Conservation (phyloP, 352 stramenopile genomes). For the Globisporangium spiculum region DNA sequence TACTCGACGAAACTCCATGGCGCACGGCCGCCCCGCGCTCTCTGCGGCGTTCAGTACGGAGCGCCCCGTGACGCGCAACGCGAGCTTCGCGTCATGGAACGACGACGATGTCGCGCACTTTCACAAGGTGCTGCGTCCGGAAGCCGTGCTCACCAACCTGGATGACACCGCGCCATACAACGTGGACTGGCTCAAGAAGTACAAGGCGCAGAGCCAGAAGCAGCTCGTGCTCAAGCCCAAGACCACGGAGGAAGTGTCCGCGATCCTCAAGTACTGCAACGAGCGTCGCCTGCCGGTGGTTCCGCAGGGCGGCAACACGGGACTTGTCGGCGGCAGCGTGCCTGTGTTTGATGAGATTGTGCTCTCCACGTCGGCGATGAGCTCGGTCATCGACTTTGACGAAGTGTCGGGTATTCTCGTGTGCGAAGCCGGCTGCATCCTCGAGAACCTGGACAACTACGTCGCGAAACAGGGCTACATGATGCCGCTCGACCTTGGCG, state of each 20-base stretch:
- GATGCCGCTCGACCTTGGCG: constrained; percentile 95
- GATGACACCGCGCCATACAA: constrained; percentile 76
- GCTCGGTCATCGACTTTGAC: constrained; percentile 91
- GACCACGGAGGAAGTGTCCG: constrained; percentile 84
- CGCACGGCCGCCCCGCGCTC: constrained; percentile 1
- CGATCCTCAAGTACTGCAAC: constrained; percentile 93
- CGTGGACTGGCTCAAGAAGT: constrained; percentile 87
- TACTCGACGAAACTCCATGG: constrained; percentile 15
- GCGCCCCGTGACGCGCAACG: constrained; percentile 33
- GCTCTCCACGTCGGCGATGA: constrained; percentile 90
- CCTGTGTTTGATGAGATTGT: constrained; percentile 93
- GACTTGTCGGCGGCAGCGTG: constrained; percentile 93
- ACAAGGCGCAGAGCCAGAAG: constrained; percentile 51
- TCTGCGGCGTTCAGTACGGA: constrained; percentile 18
- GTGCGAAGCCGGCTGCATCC: constrained; percentile 91
- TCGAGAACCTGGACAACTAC: constrained; percentile 92
- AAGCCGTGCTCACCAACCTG: constrained; percentile 59
- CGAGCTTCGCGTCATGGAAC: constrained; percentile 50
- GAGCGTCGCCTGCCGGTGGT: constrained; percentile 88
- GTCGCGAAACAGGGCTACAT: constrained; percentile 85
- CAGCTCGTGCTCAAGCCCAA: constrained; percentile 86
- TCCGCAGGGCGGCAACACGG: constrained; percentile 96
- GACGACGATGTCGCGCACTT: constrained; percentile 68
- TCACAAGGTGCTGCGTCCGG: constrained; percentile 48
- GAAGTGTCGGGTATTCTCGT: constrained; percentile 75